Evolutionary conservation across 805 yeast genomes (phyloP).

Genomic region (Wickerhamiella vanderwaltii): DNA sequence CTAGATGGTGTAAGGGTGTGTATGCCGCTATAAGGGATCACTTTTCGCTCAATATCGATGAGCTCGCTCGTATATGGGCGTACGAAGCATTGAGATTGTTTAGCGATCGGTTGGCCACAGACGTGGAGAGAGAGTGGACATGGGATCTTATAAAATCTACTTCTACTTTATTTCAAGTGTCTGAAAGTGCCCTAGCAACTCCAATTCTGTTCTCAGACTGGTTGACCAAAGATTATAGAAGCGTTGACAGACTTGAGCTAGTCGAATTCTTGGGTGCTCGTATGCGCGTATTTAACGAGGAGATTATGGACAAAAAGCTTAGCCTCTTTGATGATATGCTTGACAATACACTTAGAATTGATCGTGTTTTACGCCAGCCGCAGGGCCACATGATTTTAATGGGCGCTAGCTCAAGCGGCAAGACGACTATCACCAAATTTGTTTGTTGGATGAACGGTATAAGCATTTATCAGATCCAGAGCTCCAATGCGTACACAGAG

Average conservation of each 20-base stretch:
- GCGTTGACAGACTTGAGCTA: constrained; percentile 41
- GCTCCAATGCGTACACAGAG: constrained; percentile 42
- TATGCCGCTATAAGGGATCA: constrained; percentile 36
- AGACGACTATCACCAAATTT: constrained; percentile 60
- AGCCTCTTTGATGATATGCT: constrained; percentile 58
- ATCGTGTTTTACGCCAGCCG: constrained; percentile 66
- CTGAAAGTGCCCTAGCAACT: constrained; percentile 31
- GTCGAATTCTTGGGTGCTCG: constrained; percentile 48
- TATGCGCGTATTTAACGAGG: constrained; percentile 62
- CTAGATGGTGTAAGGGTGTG: constrained; percentile 77
- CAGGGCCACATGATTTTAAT: constrained; percentile 85
- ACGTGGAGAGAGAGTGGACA: constrained; percentile 41
- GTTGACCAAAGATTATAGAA: constrained; percentile 51
- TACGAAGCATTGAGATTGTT: constrained; percentile 74
- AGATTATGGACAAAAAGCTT: constrained; percentile 49
- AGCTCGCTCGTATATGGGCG: constrained; percentile 54
- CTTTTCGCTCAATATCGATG: constrained; percentile 31
- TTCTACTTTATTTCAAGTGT: constrained; percentile 12
- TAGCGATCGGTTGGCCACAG: constrained; percentile 50
- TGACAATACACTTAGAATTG: constrained; percentile 66
- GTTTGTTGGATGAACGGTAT: constrained; percentile 89
- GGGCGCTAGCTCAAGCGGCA: constrained; percentile 76
- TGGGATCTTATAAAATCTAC: constrained; percentile 26
- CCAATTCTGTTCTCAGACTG: constrained; percentile 66
- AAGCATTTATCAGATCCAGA: constrained; percentile 44